These are phyloP conservation scores for Aspergillus terreus DNA, from an alignment of 2,329 filamentous ascomycete species.

Conservation along the genomic window DNA sequence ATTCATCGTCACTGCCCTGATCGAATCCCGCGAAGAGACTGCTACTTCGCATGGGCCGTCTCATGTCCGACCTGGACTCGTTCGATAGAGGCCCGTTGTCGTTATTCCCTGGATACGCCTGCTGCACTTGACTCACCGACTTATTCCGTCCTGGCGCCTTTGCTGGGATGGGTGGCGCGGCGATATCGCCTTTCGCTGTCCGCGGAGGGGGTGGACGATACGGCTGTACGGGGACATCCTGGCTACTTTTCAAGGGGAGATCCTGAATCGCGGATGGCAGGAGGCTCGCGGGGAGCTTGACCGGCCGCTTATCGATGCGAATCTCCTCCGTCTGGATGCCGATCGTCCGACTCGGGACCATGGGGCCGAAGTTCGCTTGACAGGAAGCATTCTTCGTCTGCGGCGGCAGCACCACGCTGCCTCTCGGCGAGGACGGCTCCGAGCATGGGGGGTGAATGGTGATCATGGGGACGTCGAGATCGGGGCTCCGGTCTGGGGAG, in stretches of 20 bases:
- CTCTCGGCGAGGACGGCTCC: conserved; percentile 72
- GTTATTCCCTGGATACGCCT: conserved; percentile 74
- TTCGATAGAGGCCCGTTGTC: conserved; percentile 70
- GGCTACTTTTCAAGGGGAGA: conserved; percentile 34
- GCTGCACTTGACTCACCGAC: conserved; percentile 47
- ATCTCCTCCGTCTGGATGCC: conserved; percentile 89
- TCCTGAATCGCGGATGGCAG: conserved; percentile 72
- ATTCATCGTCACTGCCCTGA: conserved; percentile 55
- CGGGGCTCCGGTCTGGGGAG: conserved; percentile 13
- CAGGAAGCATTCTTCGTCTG: conserved; percentile 76
- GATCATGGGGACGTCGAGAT: conserved; percentile 71
- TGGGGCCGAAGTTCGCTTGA: conserved; percentile 63
- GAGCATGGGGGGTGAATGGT: conserved; percentile 86
- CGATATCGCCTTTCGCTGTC: conserved; percentile 25
- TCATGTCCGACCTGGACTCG: conserved; percentile 56
- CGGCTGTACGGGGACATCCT: conserved; percentile 29
- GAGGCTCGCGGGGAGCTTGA: conserved; percentile 71
- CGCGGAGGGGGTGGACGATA: conserved; percentile 35
- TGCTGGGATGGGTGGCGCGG: conserved; percentile 36
- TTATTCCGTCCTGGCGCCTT: conserved; percentile 19
- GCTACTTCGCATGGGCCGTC: conserved; percentile 70
- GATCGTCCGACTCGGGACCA: conserved; percentile 48
- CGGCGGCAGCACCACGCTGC: conserved; percentile 72
- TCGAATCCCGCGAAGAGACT: conserved; percentile 87
- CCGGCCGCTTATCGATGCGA: conserved; percentile 71